Base-by-base conservation (phyloP, 139 green algal species). In the Coelastrella sp. region DNA sequence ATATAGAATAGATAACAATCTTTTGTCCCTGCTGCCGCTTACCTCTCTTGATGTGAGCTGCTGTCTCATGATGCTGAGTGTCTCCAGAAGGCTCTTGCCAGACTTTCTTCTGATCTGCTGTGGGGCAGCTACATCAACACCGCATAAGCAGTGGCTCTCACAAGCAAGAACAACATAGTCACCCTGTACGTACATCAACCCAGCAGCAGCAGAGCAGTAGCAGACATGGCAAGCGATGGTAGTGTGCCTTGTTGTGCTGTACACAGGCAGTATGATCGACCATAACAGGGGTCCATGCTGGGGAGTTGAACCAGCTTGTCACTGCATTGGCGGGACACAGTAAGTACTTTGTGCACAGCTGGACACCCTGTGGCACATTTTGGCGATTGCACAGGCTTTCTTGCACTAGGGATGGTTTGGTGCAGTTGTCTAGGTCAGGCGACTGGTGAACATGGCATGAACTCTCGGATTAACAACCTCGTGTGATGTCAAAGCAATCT, bases 61-160 rank as follows among this genome's bases (percentile, higher is more conserved):
- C 15, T 43, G 25, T 0, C 74, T 27, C 30, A 95, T 89, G 8
- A 59, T 37, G 5, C 27, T 8, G 9, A 94, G 72, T 32, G 13
- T 50, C 1, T 81, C 27, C 25, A 38, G 51, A n/a, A 92, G 32
- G 0, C 80, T 45, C 30, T 38, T 71, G 78, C 78, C 38, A 25
- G n/a, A 50, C 21, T 41, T 25, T 23, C 41, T 25, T n/a, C 87
- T 86, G 23, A 89, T 15, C 60, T 93, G 85, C 37, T 90, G 86
- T 17, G 95, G 95, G 9, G 93, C 92, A 38, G 92, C 91, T 19
- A 98, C 92, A 85, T 98, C 95, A 19, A 96, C 91, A 19, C 95
- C 95, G 79, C 88, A 92, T 0, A 98, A 43, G 74, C 89, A 94
- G 7, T 93, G 11, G 25, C 89, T 86, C 72, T 98, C 95, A 43